Evolutionary conservation across 2,329 filamentous ascomycete species (phyloP), one percentile per base, ranked within the genome.

Genomic region (Colletotrichum sp.): DNA sequence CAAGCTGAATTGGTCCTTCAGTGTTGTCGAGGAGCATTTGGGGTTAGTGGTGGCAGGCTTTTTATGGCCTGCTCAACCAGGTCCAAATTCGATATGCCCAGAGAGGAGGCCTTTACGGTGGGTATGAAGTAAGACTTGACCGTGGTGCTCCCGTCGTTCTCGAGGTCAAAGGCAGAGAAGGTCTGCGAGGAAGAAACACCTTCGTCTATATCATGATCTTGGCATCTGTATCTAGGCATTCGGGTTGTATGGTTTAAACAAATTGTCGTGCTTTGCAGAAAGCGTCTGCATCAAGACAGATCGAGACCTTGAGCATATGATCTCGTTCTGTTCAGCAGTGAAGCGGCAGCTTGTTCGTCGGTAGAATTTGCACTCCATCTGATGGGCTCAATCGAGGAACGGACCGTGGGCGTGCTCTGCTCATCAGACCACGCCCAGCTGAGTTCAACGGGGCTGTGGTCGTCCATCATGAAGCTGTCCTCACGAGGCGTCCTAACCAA

Each of bases 381-480:
- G 28, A 85, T 79, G 1, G 84, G 80, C 67, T 85, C 84, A 3
- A 84, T 71, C 1, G 80, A 80, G 56, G 81, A 85, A 5, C 82
- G 77, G n/a, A 85, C 77, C 0, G 67, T 79, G 8, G 84, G 82
- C 3, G 70, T 52, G 1, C 70, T 60, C 3, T 25, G 25, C 0
- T 77, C 77, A 4, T 73, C 74, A n/a, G 68, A 36, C 79, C 82
- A 86, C 43, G 81, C 80, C 84, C 84, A 85, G 76, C 83, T 85
- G 1, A 85, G 67, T 71, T 86, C 84, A 8, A 85, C 75, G 0
- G 84, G 85, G 4, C 78, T 82, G 32, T 81, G 70, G 68, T 86
- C 81, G 68, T 86, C 85, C 5, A 84, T 86, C 84, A 86, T 85
- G 73, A 85, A 86, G 74, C 84, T 85, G 70, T 80, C 77, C 84